Percentiles rank a stretch among this genome's conserved stretches.
phyloP scores from a whole-genome alignment of 768 basidiomycete species.

The Dacryopinax primogenitus region DNA sequence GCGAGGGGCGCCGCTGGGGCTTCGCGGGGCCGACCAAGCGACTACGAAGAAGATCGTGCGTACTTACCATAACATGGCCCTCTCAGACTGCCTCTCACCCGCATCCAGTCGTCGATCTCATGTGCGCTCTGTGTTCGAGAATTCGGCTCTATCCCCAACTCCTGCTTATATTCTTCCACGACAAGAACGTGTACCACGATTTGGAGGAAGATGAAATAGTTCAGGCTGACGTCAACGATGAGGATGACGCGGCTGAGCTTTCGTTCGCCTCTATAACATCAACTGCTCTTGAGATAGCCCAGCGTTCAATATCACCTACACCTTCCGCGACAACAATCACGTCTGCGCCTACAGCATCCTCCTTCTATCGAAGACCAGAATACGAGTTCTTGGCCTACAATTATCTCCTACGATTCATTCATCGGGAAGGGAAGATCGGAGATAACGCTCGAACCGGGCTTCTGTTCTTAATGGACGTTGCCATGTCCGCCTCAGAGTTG shows the following conservation, averaged over 20 bases:
- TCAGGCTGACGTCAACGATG: slow-evolving; percentile 14
- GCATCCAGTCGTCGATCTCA: slow-evolving; percentile 67
- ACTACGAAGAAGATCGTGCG: slow-evolving; percentile 80
- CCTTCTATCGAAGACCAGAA: slow-evolving; percentile 51
- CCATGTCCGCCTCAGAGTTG: slow-evolving; percentile 56
- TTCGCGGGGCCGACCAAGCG: slow-evolving; percentile 60
- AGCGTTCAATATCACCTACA: slow-evolving; percentile 41
- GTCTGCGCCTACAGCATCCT: slow-evolving; percentile 30
- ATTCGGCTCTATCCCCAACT: slow-evolving; percentile 81
- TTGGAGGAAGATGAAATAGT: slow-evolving; percentile 21
- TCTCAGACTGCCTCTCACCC: not conserved
- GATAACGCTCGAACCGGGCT: slow-evolving; percentile 87
- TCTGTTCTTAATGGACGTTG: slow-evolving; percentile 89
- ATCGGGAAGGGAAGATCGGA: slow-evolving; percentile 85
- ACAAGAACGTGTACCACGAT: slow-evolving; percentile 43
- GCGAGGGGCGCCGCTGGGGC: slow-evolving; percentile 75
- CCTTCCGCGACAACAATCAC: slow-evolving; percentile 48
- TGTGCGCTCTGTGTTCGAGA: slow-evolving; percentile 84
- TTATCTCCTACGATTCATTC: slow-evolving; percentile 87
- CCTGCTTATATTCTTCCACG: slow-evolving; percentile 94
- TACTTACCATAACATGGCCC: slow-evolving; percentile 12
- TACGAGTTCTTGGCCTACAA: slow-evolving; percentile 95
- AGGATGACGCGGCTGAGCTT: slow-evolving; percentile 16
- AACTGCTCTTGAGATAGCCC: slow-evolving; percentile 11
- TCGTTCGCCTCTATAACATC: slow-evolving; percentile 13